Conservation (phyloP, 352 stramenopile species). For the Globisporangium yorkense region DNA sequence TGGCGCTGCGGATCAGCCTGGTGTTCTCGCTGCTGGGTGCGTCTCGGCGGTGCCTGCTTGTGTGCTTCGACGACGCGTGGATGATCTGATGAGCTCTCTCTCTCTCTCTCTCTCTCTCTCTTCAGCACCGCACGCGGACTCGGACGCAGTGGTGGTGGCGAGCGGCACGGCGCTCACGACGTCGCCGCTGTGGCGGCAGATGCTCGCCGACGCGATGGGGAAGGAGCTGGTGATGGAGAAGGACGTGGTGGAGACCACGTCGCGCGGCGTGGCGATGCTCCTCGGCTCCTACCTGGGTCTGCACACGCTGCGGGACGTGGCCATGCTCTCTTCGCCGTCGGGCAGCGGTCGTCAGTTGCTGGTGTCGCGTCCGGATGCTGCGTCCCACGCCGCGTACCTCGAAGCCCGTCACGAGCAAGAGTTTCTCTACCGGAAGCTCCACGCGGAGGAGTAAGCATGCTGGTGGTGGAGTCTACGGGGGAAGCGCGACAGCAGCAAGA, state of each 20-base stretch:
- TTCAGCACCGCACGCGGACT: conserved; percentile 28
- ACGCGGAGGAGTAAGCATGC: conserved; percentile 15
- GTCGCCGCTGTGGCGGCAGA: conserved; percentile 84
- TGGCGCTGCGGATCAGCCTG: conserved; percentile 85
- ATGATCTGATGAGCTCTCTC: not conserved
- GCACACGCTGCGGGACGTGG: conserved; percentile 41
- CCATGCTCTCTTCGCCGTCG: conserved; percentile 14
- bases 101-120: not conserved
- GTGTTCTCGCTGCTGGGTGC: conserved; percentile 81
- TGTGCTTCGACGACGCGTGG: not conserved
- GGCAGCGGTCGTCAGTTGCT: conserved; percentile 17
- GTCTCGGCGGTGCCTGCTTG: conserved; percentile 2
- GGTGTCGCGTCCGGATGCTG: conserved; percentile 32
- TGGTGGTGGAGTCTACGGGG: not conserved
- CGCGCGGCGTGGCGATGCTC: conserved; percentile 74
- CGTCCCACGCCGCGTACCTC: conserved; percentile 56
- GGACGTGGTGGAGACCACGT: conserved; percentile 69
- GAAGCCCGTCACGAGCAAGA: conserved; percentile 63
- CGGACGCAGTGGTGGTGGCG: conserved; percentile 55
- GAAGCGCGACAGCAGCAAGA: too few relatives aligned
- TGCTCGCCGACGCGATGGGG: conserved; percentile 77
- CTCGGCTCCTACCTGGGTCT: conserved; percentile 52
- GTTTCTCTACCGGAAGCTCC: conserved; percentile 67
- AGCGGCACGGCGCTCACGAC: conserved; percentile 76
- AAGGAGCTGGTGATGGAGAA: conserved; percentile 67